Conservation (phyloP, 164 flowering plant genomes). For the Vitis vinifera region ASM3070453v1 NC_081815.1:10269501-10270000, state of each 20-base stretch:
- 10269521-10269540: conserved; percentile 87
- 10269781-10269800: conserved; percentile 42
- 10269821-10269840: too few relatives aligned
- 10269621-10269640: not conserved
- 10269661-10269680: conserved; percentile 95
- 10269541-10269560: conserved; percentile 63
- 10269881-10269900: too few relatives aligned
- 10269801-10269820: not conserved
- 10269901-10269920: too few relatives aligned
- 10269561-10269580: too few relatives aligned
- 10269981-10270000: too few relatives aligned
- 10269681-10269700: conserved; percentile 95
- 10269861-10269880: too few relatives aligned
- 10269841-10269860: too few relatives aligned
- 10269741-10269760: conserved; percentile 53
- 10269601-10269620: too few relatives aligned
- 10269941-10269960: too few relatives aligned
- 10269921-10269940: too few relatives aligned
- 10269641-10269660: conserved; percentile 9
- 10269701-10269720: conserved; percentile 91
- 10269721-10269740: conserved; percentile 76
- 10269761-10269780: conserved; percentile 84
- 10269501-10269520: conserved; percentile 99
- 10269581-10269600: not conserved
- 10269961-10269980: too few relatives aligned